Evolutionary conservation across 495 filamentous ascomycete genomes (phyloP).

Genomic region (Collariella sp.): DNA sequence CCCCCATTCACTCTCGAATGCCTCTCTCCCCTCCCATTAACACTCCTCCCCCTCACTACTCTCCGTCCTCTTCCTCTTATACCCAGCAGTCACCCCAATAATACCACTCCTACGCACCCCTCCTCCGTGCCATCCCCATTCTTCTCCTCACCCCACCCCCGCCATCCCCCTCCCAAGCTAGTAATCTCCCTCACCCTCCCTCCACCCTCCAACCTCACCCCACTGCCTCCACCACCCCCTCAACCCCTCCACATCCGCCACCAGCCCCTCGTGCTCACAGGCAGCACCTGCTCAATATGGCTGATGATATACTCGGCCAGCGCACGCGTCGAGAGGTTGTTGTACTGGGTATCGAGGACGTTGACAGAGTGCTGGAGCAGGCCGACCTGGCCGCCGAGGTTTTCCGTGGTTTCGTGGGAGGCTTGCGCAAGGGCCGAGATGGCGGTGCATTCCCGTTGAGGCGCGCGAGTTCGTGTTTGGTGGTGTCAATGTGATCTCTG

Average conservation of each 20-base stretch:
- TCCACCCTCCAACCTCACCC: not conserved
- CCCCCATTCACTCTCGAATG: too few relatives aligned
- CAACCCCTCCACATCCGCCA: constrained; percentile 1
- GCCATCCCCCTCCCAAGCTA: not conserved
- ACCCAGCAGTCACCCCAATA: too few relatives aligned
- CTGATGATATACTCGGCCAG: constrained; percentile 22
- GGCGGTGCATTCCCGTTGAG: too few relatives aligned
- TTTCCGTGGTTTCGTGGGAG: too few relatives aligned
- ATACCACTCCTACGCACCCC: not conserved
- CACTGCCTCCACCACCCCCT: not conserved
- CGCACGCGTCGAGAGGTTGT: constrained; percentile 23
- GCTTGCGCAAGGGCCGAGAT: too few relatives aligned
- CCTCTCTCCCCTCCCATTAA: too few relatives aligned
- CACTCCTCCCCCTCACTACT: too few relatives aligned
- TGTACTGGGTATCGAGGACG: constrained; percentile 18
- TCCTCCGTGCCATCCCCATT: not conserved
- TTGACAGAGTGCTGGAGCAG: not conserved
- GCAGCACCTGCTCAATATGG: constrained; percentile 14
- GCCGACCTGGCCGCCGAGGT: not conserved
- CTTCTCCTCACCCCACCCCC: not conserved
- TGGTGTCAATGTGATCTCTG: too few relatives aligned
- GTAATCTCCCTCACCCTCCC: not conserved
- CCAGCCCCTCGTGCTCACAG: constrained; percentile 1
- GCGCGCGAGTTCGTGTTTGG: too few relatives aligned
- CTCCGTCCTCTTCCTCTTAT: constrained; percentile 3